Percentiles rank a stretch among this genome's conserved stretches.
Conservation (phyloP, 1,284 basidiomycete species). For the Apiotrichum porosum region DNA sequence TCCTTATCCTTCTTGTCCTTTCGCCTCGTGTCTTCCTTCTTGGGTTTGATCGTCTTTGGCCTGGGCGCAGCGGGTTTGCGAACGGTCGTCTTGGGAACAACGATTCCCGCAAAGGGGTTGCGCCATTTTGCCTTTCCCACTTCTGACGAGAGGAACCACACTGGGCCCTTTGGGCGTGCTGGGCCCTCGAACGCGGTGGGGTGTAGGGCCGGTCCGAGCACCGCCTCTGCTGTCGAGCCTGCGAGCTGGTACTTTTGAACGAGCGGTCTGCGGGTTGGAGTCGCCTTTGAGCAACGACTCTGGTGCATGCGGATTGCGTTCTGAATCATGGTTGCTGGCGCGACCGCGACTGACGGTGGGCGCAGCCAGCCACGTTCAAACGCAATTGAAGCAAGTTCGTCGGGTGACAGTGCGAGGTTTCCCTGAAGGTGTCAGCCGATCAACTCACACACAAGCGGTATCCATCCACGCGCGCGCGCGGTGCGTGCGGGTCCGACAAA, state of each 20-base stretch:
- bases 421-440: constrained; percentile 26
- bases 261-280: constrained; percentile 29
- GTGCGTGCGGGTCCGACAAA: too few species aligned
- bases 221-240: constrained; percentile 40
- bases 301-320: constrained; percentile 43
- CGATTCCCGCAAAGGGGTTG: constrained; percentile 40
- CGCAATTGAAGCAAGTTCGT: constrained; percentile 39
- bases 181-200: constrained; percentile 34
- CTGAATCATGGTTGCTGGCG: constrained; percentile 36
- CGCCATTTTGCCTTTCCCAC: constrained; percentile 37
- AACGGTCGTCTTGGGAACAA: constrained; percentile 33
- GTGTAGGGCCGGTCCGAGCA: constrained; percentile 41
- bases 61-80: constrained; percentile 32
- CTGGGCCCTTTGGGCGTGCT: constrained; percentile 41
- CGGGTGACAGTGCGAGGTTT: constrained; percentile 42
- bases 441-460: background rate
- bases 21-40: constrained; percentile 3
- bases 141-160: constrained; percentile 37
- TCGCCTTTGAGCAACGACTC: constrained; percentile 31
- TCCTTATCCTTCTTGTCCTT: constrained; percentile 5
- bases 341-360: constrained; percentile 40
- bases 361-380: constrained; percentile 43
- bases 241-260: constrained; percentile 42
- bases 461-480: too few species aligned
- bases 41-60: constrained; percentile 13